Percentiles rank a stretch among this genome's conserved stretches.
Evolutionary conservation across 257 asterid species (phyloP).

Genomic region (Solanum chilense): DNA sequence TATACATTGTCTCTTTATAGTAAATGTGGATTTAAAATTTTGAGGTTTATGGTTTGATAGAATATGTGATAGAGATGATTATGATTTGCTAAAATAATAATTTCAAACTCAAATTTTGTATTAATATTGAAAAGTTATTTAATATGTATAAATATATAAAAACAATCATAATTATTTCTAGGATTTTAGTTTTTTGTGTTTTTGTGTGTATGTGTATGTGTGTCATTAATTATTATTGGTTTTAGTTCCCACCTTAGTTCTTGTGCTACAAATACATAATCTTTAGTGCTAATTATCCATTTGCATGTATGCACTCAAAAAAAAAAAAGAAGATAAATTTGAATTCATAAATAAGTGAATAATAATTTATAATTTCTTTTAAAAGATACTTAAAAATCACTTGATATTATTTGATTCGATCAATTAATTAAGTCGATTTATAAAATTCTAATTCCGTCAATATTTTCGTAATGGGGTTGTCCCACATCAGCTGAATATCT

Average conservation of each 20-base stretch:
- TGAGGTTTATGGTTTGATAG: background rate
- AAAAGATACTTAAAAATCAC: background rate
- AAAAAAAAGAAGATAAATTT: no score
- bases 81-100: background rate
- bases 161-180: background rate
- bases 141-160: background rate
- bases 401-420: background rate
- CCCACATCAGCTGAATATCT: background rate
- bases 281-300: background rate
- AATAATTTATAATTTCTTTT: background rate
- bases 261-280: slow-evolving; percentile 4
- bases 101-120: background rate
- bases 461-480: background rate
- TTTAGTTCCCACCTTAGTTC: background rate
- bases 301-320: background rate
- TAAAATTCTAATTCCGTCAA: background rate
- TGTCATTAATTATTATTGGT: background rate
- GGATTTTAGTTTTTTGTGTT: background rate
- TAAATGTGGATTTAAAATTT: background rate
- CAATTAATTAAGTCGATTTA: background rate
- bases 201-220: background rate
- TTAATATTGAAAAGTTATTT: background rate
- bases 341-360: background rate
- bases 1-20: background rate
- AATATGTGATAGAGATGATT: background rate